Percentiles rank a stretch among this genome's conserved stretches.
These are phyloP conservation scores for Saksenaea vasiformis DNA, from an alignment of 371 early-diverging fungal genomes.

Conservation along the genomic window DNA sequence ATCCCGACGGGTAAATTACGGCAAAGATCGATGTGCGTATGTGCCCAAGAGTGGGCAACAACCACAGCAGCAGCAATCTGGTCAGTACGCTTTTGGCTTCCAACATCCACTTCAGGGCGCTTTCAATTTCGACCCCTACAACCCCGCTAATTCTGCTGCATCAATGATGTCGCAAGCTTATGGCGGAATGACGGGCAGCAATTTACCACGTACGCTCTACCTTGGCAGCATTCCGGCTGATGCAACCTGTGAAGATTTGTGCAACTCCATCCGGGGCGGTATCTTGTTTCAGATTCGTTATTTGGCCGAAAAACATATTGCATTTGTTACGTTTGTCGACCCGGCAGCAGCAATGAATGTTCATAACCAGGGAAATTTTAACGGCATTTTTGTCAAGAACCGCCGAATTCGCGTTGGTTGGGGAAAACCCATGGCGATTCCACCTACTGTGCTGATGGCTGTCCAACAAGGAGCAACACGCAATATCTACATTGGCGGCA, in stretches of 20 bases:
- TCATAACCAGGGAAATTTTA: constrained; percentile 51
- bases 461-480: constrained; percentile 74
- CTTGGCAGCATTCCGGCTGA: constrained; percentile 77
- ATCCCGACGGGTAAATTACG: constrained; percentile 64
- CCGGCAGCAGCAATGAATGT: constrained; percentile 65
- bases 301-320: constrained; percentile 76
- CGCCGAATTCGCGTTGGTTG: constrained; percentile 78
- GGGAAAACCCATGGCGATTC: constrained; percentile 72
- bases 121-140: constrained; percentile 18
- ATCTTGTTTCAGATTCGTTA: constrained; percentile 74
- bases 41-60: background rate
- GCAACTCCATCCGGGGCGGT: constrained; percentile 86
- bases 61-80: constrained; percentile 11
- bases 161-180: constrained; percentile 11
- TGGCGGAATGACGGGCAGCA: background rate
- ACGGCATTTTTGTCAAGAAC: constrained; percentile 67
- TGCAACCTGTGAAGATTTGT: constrained; percentile 76
- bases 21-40: constrained; percentile 76
- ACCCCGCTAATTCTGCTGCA: background rate
- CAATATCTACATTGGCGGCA: constrained; percentile 78
- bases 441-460: constrained; percentile 56
- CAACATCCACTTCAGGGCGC: constrained; percentile 17
- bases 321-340: constrained; percentile 84
- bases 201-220: constrained; percentile 67
- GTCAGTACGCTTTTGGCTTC: constrained; percentile 14